Evolutionary conservation across 805 yeast genomes (phyloP), one percentile per base, ranked within the genome.

Genomic region (Candida ficus): DNA sequence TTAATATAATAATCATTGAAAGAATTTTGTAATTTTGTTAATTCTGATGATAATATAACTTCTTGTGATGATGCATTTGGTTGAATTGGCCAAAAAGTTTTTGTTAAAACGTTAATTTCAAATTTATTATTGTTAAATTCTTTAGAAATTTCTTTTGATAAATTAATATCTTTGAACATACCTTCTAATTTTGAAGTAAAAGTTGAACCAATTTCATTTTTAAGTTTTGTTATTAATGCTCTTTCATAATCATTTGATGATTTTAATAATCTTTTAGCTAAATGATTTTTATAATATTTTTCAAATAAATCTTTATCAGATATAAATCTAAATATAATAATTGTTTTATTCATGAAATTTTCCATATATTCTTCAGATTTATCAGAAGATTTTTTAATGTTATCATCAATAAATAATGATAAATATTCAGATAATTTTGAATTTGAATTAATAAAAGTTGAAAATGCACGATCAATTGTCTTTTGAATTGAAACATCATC

Each of bases 221-320:
- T 77, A 29, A 89, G 64, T 50, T 76, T 78, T 2, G 79, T 68
- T 17, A 89, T 78, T 57, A 88, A 68, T 21, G 68, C 63, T 54
- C 80, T 79, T 58, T 89, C 97, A 4, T 83, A 62, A 44, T 86
- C 91, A 35, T 70, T 63, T 5, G 57, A 61, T 2, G 75, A 66
- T 42, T 76, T 71, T 29, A 82, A 56, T 31, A 89, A 68, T 45
- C 97, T 70, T 59, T 83, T 87, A 1, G 96, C 95, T 43, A 90
- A 68, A 62, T 86, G 96, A 39, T 80, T 84, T 52, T 88, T 88
- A 60, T 87, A 89, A 45, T 83, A 80, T 31, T 76, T 82, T 56
- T 88, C 95, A 63, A 89, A 90, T 20, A 84, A 66, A 61, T 89
- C 96, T 54, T 88, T 90, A 51, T 90, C 96, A 44, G 76, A 71